Evolutionary conservation across 768 basidiomycete genomes (phyloP).

Genomic region (Boletus pseudo-olivaceus): DNA sequence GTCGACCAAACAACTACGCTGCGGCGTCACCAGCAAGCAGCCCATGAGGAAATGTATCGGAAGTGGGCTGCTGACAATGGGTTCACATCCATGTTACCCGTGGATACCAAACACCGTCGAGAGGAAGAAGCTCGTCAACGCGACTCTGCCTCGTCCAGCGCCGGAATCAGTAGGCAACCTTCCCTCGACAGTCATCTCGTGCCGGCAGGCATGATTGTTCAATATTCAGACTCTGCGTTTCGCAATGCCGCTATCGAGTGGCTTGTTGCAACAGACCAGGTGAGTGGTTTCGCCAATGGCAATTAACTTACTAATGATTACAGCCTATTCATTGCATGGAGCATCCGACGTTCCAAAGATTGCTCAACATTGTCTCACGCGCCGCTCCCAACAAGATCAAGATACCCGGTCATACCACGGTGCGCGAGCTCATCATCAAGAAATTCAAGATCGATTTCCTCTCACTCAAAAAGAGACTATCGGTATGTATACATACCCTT

Average conservation of each 20-base stretch:
- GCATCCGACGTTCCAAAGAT: not conserved
- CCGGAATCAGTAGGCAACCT: not conserved
- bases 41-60: not conserved
- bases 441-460: slow-evolving; percentile 5
- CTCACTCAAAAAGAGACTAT: slow-evolving; percentile 1
- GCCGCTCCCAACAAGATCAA: slow-evolving; percentile 1
- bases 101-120: not conserved
- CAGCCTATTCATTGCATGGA: slow-evolving; percentile 5
- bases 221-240: not conserved
- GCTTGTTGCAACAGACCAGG: slow-evolving; percentile 1
- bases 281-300: not conserved
- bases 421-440: not conserved
- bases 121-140: not conserved
- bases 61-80: not conserved
- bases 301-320: not conserved
- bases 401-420: not conserved
- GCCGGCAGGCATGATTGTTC: not conserved
- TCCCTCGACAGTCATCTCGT: not conserved
- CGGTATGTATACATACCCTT: not conserved
- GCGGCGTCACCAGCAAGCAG: not conserved
- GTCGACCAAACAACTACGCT: not conserved
- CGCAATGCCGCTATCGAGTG: not conserved
- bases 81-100: not conserved
- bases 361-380: not conserved
- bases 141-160: not conserved